Evolutionary conservation across 192 early-diverging fungal genomes (phyloP), one percentile per base, ranked within the genome.

Genomic region (Backusella sp.): DNA sequence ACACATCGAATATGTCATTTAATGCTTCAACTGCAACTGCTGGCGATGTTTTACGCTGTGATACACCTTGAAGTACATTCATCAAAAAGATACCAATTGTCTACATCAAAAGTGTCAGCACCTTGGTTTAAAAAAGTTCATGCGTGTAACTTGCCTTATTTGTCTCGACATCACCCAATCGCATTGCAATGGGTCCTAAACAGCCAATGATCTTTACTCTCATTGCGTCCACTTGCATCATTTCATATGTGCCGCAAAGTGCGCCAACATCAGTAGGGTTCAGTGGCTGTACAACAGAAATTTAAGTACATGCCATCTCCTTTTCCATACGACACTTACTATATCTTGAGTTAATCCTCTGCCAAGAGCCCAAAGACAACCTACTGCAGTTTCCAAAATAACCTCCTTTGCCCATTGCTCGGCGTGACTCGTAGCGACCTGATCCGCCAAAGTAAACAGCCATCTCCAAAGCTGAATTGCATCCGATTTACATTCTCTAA

Each of bases 1-100:
- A 98, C 19, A 97, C 89, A 76, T 98, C 97, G 74, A 89, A 97
- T 37, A 98, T 79, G n/a, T 90, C 88, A 75, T 97, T 94, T 77
- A 98, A 74, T 0, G 91, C 92, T 78, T 97, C 96, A 0, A 90
- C 79, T 14, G 89, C 80, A 34, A 86, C 81, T 36, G 86, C 86
- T 26, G 81, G 65, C 9, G 74, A 21, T 8, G 72, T 76, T n/a
- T 75, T 66, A 44, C 68, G 70, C 30, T 76, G 78, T 32, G 81
- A 75, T 32, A 83, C 76, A 36, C 78, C 75, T 66, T 82, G 73
- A 36, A 88, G 42, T 62, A 84, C 66, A n/a, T 79, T 80, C 26
- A 94, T 85, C 56, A 95, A 78, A 66, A 90, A 95, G n/a, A 83
- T 75, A 23, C 94, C 94, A 78, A 95, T 91, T 19, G 76, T 68